These are phyloP conservation scores for Triticum monococcum DNA, from an alignment of 176 grass and related monocot species.

Conservation along the genomic window DNA sequence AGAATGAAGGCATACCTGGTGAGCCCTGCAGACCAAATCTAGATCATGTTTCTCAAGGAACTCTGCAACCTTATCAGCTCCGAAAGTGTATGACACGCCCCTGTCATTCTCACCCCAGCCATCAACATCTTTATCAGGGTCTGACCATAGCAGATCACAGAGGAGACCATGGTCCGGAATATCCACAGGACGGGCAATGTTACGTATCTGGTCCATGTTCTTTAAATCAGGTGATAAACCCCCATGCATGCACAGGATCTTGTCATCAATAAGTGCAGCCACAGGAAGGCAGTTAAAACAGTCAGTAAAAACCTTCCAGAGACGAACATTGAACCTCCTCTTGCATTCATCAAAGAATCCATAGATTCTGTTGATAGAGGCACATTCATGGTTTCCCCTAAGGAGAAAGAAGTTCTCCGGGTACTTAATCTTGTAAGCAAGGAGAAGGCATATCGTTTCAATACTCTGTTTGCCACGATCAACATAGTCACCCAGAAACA, in stretches of 20 bases:
- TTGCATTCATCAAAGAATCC: constrained; percentile 83
- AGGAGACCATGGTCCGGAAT: constrained; percentile 69
- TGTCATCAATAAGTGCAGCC: constrained; percentile 73
- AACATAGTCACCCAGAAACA: constrained; percentile 72
- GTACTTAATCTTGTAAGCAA: constrained; percentile 74
- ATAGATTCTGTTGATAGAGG: constrained; percentile 76
- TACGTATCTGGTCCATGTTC: constrained; percentile 66
- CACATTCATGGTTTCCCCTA: constrained; percentile 78
- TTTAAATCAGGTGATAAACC: constrained; percentile 71
- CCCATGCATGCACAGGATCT: constrained; percentile 82
- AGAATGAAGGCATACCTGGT: constrained; percentile 52
- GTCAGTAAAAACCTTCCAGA: constrained; percentile 76
- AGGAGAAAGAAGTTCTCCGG: constrained; percentile 73
- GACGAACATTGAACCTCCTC: constrained; percentile 63
- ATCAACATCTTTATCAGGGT: constrained; percentile 75
- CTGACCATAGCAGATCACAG: constrained; percentile 74
- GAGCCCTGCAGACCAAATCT: constrained; percentile 71
- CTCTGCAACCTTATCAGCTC: constrained; percentile 55
- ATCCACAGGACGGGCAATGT: constrained; percentile 60
- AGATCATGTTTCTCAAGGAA: constrained; percentile 70
- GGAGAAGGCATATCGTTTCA: constrained; percentile 71
- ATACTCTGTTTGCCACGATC: constrained; percentile 77
- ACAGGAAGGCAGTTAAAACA: constrained; percentile 79
- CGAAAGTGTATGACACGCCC: constrained; percentile 72
- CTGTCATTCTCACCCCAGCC: constrained; percentile 81